Evolutionary conservation across 495 filamentous ascomycete species (phyloP).

Genomic region (Aspergillus funiculosus): DNA sequence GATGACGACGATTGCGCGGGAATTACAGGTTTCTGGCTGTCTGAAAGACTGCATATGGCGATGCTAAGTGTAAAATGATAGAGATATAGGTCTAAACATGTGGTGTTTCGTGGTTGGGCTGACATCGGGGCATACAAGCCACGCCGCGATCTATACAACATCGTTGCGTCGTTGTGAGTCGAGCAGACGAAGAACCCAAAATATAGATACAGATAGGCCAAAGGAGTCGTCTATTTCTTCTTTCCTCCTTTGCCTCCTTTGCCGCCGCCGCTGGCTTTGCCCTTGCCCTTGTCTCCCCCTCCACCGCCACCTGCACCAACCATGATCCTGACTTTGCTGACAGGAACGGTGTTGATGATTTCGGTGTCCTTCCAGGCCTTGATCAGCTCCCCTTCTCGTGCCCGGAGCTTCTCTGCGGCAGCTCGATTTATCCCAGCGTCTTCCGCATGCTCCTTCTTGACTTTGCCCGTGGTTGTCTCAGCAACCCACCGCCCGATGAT

Average conservation of each 20-base stretch:
- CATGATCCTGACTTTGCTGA: conserved; percentile 82
- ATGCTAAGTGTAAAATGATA: too few species aligned
- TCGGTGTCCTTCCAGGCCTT: conserved; percentile 75
- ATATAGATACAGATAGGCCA: not conserved
- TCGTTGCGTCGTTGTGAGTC: too few species aligned
- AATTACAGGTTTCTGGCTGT: too few species aligned
- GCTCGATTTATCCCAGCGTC: conserved; percentile 50
- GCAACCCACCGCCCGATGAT: conserved; percentile 68
- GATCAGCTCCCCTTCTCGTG: conserved; percentile 74
- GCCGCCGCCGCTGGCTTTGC: conserved; percentile 38
- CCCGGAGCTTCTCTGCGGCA: conserved; percentile 74
- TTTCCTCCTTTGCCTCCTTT: conserved; percentile 38
- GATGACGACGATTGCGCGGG: too few species aligned
- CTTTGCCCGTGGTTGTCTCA: conserved; percentile 45
- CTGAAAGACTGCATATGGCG: too few species aligned
- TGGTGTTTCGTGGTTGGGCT: too few species aligned
- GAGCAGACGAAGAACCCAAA: not conserved
- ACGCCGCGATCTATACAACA: too few species aligned
- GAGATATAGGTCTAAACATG: too few species aligned
- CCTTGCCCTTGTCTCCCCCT: conserved; percentile 42
- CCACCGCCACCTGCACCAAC: conserved; percentile 47
- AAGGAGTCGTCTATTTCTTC: conserved; percentile 25
- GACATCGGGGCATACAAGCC: too few species aligned
- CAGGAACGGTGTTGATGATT: conserved; percentile 72
- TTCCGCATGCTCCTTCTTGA: conserved; percentile 45